Percentiles rank a stretch among this genome's conserved stretches.
Evolutionary conservation across 192 early-diverging fungal species (phyloP).

Genomic region (Backusella parvicylindrica): DNA sequence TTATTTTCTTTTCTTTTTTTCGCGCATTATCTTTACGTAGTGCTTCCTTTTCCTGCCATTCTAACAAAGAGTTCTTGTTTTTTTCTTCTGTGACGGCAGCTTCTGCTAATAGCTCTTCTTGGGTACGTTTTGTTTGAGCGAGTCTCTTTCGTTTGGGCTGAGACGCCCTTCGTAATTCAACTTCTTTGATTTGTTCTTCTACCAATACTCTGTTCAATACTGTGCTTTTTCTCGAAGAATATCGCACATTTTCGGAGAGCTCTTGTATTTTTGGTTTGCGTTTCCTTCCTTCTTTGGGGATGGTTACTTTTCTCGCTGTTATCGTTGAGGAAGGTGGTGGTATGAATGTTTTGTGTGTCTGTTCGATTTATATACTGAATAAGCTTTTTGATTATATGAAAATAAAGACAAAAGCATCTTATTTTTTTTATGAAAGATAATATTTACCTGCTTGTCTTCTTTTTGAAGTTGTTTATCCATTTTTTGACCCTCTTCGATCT

Average conservation of each 20-base stretch:
- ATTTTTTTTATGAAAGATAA: background rate
- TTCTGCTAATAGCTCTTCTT: slow-evolving; percentile 51
- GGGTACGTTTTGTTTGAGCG: slow-evolving; percentile 38
- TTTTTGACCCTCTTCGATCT: slow-evolving; percentile 34
- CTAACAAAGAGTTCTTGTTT: slow-evolving; percentile 44
- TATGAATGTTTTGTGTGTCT: slow-evolving; percentile 19
- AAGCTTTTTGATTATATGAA: background rate
- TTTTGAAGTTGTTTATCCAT: slow-evolving; percentile 33
- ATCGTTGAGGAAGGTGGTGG: background rate
- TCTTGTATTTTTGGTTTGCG: slow-evolving; percentile 1
- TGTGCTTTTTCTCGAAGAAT: slow-evolving; percentile 49
- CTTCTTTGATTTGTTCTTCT: slow-evolving; percentile 37
- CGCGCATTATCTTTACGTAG: slow-evolving; percentile 39
- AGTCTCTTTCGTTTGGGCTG: slow-evolving; percentile 44
- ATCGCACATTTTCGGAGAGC: slow-evolving; percentile 31
- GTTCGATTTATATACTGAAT: background rate
- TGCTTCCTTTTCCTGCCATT: slow-evolving; percentile 49
- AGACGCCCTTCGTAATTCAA: slow-evolving; percentile 20
- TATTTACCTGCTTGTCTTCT: slow-evolving; percentile 35
- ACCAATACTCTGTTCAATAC: slow-evolving; percentile 46
- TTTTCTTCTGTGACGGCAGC: slow-evolving; percentile 49
- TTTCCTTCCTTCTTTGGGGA: background rate
- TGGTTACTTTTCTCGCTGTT: background rate
- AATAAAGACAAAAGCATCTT: too few relatives aligned
- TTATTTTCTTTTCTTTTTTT: slow-evolving; percentile 32